phyloP scores from a whole-genome alignment of 2,329 filamentous ascomycete genomes.

The Raffaelea ambrosiae region DNA sequence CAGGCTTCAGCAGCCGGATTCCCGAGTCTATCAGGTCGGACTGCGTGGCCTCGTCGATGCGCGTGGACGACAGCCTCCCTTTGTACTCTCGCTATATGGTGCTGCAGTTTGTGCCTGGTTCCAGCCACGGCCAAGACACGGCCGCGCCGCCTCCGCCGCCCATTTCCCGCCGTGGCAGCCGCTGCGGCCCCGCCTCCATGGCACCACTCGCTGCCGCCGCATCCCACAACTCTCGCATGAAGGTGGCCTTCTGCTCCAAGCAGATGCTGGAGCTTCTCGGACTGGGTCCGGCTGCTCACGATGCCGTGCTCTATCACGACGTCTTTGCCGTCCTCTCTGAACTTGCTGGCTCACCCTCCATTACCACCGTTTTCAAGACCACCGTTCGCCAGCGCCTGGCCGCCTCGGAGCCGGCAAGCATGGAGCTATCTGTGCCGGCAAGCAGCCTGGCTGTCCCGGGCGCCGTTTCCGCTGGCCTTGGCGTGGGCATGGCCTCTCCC shows the following conservation, averaged over 20 bases:
- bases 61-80: not conserved
- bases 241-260: slow-evolving; percentile 30
- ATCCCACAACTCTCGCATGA: slow-evolving; percentile 20
- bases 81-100: slow-evolving; percentile 22
- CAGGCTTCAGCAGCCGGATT: not conserved
- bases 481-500: slow-evolving; percentile 9
- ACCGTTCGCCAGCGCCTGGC: slow-evolving; percentile 30
- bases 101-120: slow-evolving; percentile 15
- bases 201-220: slow-evolving; percentile 4
- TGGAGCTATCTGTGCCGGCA: slow-evolving; percentile 12
- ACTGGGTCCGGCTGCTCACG: slow-evolving; percentile 24
- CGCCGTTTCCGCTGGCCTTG: slow-evolving; percentile 5
- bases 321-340: slow-evolving; percentile 46
- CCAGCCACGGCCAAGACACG: slow-evolving; percentile 13
- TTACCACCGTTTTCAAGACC: slow-evolving; percentile 35
- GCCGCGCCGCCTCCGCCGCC: slow-evolving; percentile 11
- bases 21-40: not conserved
- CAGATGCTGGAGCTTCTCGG: slow-evolving; percentile 37
- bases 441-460: slow-evolving; percentile 2
- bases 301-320: slow-evolving; percentile 35
- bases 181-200: slow-evolving; percentile 14
- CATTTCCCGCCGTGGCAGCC: slow-evolving; percentile 3
- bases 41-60: too few relatives aligned
- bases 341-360: slow-evolving; percentile 31
- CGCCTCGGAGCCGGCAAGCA: slow-evolving; percentile 12